phyloP scores from a whole-genome alignment of 2,329 filamentous ascomycete genomes.

The Arthroderma sp. region DNA sequence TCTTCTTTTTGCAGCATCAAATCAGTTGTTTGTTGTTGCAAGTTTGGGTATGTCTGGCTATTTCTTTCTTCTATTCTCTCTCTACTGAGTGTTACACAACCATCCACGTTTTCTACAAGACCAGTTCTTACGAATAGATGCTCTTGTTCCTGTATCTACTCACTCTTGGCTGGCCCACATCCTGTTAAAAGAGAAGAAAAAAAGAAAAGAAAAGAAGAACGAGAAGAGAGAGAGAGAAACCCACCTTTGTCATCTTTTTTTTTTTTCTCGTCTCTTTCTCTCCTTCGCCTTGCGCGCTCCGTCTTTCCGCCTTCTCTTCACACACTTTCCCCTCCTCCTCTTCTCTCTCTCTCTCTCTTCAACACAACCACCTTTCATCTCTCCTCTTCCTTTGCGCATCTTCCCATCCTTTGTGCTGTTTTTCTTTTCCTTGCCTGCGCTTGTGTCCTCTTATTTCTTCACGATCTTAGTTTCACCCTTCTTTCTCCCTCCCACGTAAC shows the following conservation, averaged over 20 bases:
- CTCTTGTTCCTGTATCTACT: too few species aligned
- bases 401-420: constrained; percentile 1
- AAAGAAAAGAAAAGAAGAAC: too few species aligned
- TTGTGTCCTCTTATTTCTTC: neutral
- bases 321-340: neutral
- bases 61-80: too few species aligned
- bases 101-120: too few species aligned
- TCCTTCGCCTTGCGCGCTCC: neutral
- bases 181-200: too few species aligned
- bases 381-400: constrained; percentile 1
- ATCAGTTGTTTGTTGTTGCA: too few species aligned
- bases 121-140: too few species aligned
- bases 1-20: too few species aligned
- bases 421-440: neutral
- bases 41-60: too few species aligned
- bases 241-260: neutral
- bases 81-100: too few species aligned
- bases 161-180: too few species aligned
- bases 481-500: neutral
- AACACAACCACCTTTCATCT: neutral
- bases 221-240: too few species aligned
- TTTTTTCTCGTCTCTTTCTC: neutral
- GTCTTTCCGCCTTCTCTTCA: neutral
- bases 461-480: neutral
- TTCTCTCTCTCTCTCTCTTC: constrained; percentile 2